phyloP scores from a whole-genome alignment of 2,329 filamentous ascomycete species.

The Apiospora hydei region DNA sequence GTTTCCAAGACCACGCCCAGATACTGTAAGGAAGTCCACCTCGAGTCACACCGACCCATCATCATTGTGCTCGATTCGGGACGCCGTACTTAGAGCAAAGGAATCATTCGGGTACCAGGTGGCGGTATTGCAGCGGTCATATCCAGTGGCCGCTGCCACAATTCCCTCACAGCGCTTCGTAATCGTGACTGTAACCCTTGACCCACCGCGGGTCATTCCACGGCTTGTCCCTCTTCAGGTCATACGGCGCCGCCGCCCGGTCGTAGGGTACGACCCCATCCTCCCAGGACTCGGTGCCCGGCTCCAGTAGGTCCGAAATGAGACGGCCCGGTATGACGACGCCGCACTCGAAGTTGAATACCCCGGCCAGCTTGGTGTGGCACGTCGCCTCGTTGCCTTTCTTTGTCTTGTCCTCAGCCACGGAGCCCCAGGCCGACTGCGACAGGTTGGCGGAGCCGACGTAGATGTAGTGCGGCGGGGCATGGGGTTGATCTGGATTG shows the following conservation, averaged over 20 bases:
- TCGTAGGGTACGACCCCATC: slow-evolving; percentile 34
- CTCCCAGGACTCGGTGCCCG: slow-evolving; percentile 33
- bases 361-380: slow-evolving; percentile 35
- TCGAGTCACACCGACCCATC: no score
- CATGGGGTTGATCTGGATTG: slow-evolving; percentile 25
- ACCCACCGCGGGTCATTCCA: slow-evolving; percentile 36
- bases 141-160: no score
- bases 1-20: no score
- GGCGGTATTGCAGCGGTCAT: no score
- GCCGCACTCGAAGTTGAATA: slow-evolving; percentile 37
- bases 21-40: no score
- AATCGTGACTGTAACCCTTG: slow-evolving; percentile 40
- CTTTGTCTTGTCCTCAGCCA: slow-evolving; percentile 32
- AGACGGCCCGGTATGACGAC: slow-evolving; percentile 35
- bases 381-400: slow-evolving; percentile 33
- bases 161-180: neutral
- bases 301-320: slow-evolving; percentile 32
- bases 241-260: slow-evolving; percentile 30
- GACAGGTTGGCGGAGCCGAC: slow-evolving; percentile 38
- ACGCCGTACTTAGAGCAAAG: no score
- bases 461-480: slow-evolving; percentile 35
- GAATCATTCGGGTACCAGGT: no score
- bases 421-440: slow-evolving; percentile 35
- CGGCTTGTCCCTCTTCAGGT: slow-evolving; percentile 30
- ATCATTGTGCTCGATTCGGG: no score